Percentiles rank a stretch among this genome's conserved stretches.
Conservation (phyloP, 2,329 filamentous ascomycete genomes). For the Scedosporium minutisporum region DNA sequence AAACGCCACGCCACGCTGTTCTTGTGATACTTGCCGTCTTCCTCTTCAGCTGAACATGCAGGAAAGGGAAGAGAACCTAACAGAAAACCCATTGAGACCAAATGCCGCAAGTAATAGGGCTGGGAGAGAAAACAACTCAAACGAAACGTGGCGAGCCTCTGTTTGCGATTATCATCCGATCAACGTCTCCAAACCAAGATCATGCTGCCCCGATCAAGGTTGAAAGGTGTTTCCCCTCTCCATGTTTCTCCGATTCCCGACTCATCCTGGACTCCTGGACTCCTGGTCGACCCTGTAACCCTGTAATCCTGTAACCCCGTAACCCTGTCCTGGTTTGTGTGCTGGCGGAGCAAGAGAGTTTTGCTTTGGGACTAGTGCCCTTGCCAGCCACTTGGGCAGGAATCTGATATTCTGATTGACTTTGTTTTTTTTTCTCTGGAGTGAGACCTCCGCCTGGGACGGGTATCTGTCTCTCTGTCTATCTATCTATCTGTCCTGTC, state of each 20-base stretch:
- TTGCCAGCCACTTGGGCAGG: background rate
- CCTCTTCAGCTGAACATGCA: background rate
- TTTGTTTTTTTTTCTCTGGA: background rate
- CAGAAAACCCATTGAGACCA: too few species aligned
- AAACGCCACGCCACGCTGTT: background rate
- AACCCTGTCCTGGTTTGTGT: background rate
- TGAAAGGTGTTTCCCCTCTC: background rate
- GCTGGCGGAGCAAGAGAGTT: background rate
- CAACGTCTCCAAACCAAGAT: background rate
- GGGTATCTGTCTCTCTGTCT: background rate
- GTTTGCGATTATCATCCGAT: background rate
- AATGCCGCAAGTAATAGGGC: background rate
- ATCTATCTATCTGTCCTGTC: background rate
- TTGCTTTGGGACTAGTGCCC: background rate
- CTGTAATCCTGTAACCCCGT: background rate
- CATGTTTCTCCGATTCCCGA: slow-evolving; percentile 1
- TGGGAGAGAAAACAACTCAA: background rate
- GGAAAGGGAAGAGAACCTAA: background rate
- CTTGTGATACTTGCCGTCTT: background rate
- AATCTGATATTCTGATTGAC: background rate
- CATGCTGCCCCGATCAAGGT: background rate
- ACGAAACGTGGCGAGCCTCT: background rate
- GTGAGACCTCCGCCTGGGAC: background rate
- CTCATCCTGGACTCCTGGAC: background rate
- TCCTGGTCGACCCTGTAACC: background rate